phyloP scores from a whole-genome alignment of 169 alveolate species.

The Plasmodium gonderi region DNA sequence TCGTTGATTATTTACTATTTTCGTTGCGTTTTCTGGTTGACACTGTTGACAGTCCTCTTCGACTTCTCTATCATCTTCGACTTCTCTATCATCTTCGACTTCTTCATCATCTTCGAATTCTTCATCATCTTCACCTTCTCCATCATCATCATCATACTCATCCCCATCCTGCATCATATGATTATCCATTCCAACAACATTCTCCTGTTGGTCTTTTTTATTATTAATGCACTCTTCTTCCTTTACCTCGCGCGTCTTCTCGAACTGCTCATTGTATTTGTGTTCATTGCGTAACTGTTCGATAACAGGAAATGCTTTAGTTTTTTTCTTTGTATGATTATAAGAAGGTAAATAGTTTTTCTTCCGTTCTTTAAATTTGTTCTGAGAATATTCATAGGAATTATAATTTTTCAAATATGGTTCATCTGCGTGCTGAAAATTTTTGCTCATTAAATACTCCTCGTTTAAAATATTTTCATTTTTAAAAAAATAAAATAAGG shows the following conservation, averaged over 20 bases:
- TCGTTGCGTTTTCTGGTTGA: neutral
- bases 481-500: conserved; percentile 49
- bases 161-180: neutral
- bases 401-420: conserved; percentile 13
- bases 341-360: neutral
- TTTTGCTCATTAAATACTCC: conserved; percentile 23
- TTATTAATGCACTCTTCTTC: neutral
- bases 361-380: neutral
- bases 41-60: neutral
- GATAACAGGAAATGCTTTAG: neutral
- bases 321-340: neutral
- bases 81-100: neutral
- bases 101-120: neutral
- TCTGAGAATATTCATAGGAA: neutral
- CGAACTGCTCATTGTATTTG: neutral
- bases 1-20: neutral
- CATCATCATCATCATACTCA: neutral
- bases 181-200: neutral
- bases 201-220: too few relatives aligned
- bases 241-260: neutral
- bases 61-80: neutral
- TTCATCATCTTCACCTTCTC: neutral
- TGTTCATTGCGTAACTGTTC: neutral
- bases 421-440: neutral
- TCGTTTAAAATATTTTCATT: conserved; percentile 32